Evolutionary conservation across 371 early-diverging fungal species (phyloP).

Genomic region (Rhizopus arrhizus): DNA sequence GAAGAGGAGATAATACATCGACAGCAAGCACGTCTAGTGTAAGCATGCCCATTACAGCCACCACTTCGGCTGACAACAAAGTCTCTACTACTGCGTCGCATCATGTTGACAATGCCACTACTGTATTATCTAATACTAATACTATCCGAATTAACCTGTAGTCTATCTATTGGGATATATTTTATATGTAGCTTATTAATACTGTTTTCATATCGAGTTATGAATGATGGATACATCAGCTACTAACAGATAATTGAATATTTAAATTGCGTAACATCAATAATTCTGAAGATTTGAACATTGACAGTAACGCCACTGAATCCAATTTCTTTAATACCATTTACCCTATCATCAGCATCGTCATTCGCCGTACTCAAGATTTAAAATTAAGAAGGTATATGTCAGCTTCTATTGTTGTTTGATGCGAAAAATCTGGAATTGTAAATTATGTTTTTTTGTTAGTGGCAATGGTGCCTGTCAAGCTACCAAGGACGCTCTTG

Average conservation of each 20-base stretch:
- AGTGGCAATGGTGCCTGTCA: too few species aligned
- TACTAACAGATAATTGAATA: constrained; percentile 1
- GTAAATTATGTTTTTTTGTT: too few species aligned
- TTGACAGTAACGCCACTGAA: constrained; percentile 8
- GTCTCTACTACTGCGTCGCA: constrained; percentile 4
- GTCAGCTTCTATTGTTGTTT: too few species aligned
- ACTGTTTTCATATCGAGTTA: too few species aligned
- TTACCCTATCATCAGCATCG: constrained; percentile 10
- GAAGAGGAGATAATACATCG: not conserved
- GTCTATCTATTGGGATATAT: too few species aligned
- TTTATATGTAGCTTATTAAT: too few species aligned
- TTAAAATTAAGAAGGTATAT: too few species aligned
- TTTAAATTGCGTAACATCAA: not conserved
- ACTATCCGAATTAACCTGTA: not conserved
- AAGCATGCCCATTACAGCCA: constrained; percentile 5
- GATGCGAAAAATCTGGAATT: too few species aligned
- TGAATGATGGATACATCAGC: too few species aligned
- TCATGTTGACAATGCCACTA: constrained; percentile 5
- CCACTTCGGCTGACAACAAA: constrained; percentile 1
- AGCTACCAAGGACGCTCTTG: too few species aligned
- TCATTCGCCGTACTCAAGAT: too few species aligned
- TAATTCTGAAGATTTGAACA: constrained; percentile 8
- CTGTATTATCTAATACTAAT: constrained; percentile 9
- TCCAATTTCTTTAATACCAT: constrained; percentile 6
- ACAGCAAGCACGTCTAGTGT: constrained; percentile 6